Evolutionary conservation across 163 green algal species (phyloP).

Genomic region (Smithsoniella earleae): DNA sequence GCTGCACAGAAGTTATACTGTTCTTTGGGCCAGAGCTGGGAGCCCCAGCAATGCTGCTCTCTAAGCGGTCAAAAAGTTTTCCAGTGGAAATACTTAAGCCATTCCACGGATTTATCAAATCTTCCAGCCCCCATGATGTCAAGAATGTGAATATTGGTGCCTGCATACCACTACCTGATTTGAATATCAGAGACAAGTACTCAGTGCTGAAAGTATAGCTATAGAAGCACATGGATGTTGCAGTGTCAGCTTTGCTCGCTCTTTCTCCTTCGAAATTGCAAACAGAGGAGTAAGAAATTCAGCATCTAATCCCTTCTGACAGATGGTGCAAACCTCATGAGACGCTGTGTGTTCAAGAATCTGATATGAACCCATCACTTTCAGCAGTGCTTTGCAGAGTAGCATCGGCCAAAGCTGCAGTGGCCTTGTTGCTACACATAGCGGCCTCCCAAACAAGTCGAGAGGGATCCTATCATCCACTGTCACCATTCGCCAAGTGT

Average conservation of each 20-base stretch:
- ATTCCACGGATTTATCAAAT: constrained; percentile 48
- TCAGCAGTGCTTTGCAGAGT: constrained; percentile 66
- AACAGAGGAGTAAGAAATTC: too few species aligned
- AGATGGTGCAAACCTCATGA: background rate
- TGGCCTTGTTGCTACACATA: constrained; percentile 51
- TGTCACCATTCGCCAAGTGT: constrained; percentile 54
- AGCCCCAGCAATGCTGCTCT: constrained; percentile 37
- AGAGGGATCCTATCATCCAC: constrained; percentile 71
- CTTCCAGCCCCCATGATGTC: constrained; percentile 61
- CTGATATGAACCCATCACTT: constrained; percentile 56
- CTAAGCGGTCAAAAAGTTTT: constrained; percentile 52
- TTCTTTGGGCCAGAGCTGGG: background rate
- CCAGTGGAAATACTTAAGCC: constrained; percentile 31
- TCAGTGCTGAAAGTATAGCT: too few species aligned
- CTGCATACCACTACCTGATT: too few species aligned
- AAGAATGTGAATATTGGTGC: constrained; percentile 53
- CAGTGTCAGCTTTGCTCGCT: too few species aligned
- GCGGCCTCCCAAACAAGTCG: constrained; percentile 58
- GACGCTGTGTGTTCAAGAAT: constrained; percentile 35
- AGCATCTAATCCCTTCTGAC: too few species aligned
- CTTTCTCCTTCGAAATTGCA: too few species aligned
- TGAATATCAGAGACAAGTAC: too few species aligned
- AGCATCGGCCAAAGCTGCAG: constrained; percentile 70
- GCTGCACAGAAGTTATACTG: constrained; percentile 2
- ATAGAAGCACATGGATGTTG: too few species aligned